Evolutionary conservation across 768 basidiomycete species (phyloP).

Genomic region (Hygrophoropsis aurantiaca): DNA sequence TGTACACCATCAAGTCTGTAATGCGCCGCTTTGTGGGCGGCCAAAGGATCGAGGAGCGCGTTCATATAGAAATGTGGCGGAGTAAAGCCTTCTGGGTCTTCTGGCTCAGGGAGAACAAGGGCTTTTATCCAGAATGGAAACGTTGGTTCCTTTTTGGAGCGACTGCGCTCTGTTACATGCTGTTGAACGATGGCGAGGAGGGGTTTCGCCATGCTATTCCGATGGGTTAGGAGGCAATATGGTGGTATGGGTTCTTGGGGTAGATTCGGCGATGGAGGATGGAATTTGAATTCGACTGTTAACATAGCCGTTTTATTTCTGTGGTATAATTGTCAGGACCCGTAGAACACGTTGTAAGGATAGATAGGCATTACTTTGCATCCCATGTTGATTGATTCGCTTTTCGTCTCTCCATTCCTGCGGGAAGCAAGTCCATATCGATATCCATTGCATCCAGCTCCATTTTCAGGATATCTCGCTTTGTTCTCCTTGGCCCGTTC

Average conservation of each 20-base stretch:
- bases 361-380: slow-evolving; percentile 55
- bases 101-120: slow-evolving; percentile 52
- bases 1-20: slow-evolving; percentile 57
- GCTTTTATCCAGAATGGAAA: slow-evolving; percentile 56
- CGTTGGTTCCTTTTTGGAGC: slow-evolving; percentile 43
- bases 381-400: slow-evolving; percentile 85
- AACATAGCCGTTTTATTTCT: slow-evolving; percentile 70
- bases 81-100: slow-evolving; percentile 55
- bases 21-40: slow-evolving; percentile 26
- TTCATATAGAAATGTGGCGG: slow-evolving; percentile 62
- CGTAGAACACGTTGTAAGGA: slow-evolving; percentile 10
- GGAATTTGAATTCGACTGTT: slow-evolving; percentile 72
- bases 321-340: slow-evolving; percentile 15
- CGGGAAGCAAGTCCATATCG: slow-evolving; percentile 72
- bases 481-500: slow-evolving; percentile 35
- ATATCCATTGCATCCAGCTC: slow-evolving; percentile 70
- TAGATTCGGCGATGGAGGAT: slow-evolving; percentile 43
- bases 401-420: slow-evolving; percentile 79
- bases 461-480: slow-evolving; percentile 65
- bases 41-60: slow-evolving; percentile 36
- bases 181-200: slow-evolving; percentile 52
- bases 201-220: slow-evolving; percentile 48
- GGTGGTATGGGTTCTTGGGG: slow-evolving; percentile 40
- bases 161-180: slow-evolving; percentile 35
- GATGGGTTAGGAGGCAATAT: slow-evolving; percentile 62